Percentiles rank a stretch among this genome's conserved stretches.
These are phyloP conservation scores for Fusarium abutilonis DNA, from an alignment of 2,329 filamentous ascomycete genomes.

Conservation along the genomic window DNA sequence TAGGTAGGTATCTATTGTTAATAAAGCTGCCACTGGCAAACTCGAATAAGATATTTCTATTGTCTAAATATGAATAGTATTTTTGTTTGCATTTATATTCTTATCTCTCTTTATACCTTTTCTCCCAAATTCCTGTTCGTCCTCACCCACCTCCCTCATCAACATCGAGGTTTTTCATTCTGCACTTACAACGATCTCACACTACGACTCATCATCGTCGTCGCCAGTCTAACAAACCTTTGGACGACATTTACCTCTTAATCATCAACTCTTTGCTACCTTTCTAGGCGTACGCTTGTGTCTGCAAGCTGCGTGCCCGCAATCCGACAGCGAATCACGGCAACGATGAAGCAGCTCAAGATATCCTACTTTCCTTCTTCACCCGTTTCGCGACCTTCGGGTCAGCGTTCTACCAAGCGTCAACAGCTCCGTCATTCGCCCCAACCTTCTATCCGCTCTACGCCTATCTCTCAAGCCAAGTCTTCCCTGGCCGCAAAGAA, in stretches of 20 bases:
- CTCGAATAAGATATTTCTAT: background rate
- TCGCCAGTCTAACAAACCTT: background rate
- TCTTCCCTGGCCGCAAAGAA: slow-evolving; percentile 10
- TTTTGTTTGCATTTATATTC: slow-evolving; percentile 1
- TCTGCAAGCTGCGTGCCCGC: background rate
- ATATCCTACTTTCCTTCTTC: slow-evolving; percentile 27
- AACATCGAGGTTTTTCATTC: background rate
- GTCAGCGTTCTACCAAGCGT: background rate
- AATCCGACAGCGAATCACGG: background rate
- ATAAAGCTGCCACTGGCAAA: background rate
- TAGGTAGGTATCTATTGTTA: background rate
- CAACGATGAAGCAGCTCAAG: slow-evolving; percentile 27
- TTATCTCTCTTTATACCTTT: background rate
- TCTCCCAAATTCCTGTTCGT: background rate
- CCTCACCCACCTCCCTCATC: slow-evolving; percentile 1
- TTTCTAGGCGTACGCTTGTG: background rate
- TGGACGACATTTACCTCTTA: background rate
- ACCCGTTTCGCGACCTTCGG: background rate
- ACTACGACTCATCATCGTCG: slow-evolving; percentile 1
- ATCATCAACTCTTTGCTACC: background rate
- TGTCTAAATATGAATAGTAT: background rate
- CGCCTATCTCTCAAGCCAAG: background rate
- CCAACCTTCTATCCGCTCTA: background rate
- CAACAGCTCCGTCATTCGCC: background rate
- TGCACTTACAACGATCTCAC: background rate